A percentile compares a stretch with the other conserved stretches of the same genome.
phyloP scores from a whole-genome alignment of 2,329 filamentous ascomycete genomes.

The Cladophialophora bantiana region DNA sequence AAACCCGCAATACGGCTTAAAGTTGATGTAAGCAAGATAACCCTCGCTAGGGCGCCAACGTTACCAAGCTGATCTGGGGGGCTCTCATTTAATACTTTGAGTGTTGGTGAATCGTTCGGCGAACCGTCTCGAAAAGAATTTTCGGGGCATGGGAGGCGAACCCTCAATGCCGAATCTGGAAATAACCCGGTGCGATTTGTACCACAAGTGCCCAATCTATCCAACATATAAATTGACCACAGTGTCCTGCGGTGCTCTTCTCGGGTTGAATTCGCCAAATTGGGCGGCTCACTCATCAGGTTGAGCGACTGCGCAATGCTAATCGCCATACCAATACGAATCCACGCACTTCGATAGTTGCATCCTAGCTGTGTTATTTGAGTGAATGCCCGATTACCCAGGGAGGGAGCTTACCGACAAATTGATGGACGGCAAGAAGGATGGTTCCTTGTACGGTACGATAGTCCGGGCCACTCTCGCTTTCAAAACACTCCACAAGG shows the following conservation, averaged over 20 bases:
- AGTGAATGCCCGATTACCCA: conserved; percentile 41
- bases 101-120: too few relatives aligned
- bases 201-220: conserved; percentile 44
- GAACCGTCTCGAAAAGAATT: too few relatives aligned
- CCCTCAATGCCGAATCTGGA: too few relatives aligned
- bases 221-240: conserved; percentile 45
- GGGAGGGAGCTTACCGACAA: conserved; percentile 45
- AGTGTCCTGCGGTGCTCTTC: conserved; percentile 44
- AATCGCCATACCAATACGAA: conserved; percentile 47
- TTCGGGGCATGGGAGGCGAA: too few relatives aligned
- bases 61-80: too few relatives aligned
- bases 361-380: neutral
- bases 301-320: conserved; percentile 69
- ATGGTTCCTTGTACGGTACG: conserved; percentile 42
- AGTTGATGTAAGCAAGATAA: too few relatives aligned
- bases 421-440: conserved; percentile 49
- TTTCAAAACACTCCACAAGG: conserved; percentile 37
- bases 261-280: conserved; percentile 39
- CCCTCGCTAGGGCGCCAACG: too few relatives aligned
- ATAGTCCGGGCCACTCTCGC: neutral
- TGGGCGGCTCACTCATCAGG: conserved; percentile 41
- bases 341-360: conserved; percentile 45
- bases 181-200: neutral
- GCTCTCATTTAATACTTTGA: too few relatives aligned
- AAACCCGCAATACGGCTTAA: too few relatives aligned